phyloP scores from a whole-genome alignment of 345 rosid genomes.

The Citrus mangshanensis region DNA sequence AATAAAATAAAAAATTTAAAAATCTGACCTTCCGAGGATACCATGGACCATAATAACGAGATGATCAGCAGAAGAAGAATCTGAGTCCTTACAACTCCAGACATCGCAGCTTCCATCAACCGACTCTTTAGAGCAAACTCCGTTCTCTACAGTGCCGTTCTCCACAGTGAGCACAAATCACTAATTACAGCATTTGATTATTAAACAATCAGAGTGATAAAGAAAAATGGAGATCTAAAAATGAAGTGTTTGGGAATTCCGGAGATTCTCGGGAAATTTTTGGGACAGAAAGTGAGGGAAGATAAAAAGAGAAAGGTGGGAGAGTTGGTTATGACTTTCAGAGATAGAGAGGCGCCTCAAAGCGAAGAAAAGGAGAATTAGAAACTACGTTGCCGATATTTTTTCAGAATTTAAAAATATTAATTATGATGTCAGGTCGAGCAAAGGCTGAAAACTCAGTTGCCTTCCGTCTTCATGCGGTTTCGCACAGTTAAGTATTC shows the following conservation, averaged over 20 bases:
- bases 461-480: no score
- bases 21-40: slow-evolving; percentile 79
- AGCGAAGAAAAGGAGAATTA: background rate
- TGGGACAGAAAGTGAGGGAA: slow-evolving; percentile 4
- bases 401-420: no score
- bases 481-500: no score
- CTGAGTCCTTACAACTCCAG: slow-evolving; percentile 63
- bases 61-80: slow-evolving; percentile 76
- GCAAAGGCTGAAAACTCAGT: no score
- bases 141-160: slow-evolving; percentile 27
- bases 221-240: background rate
- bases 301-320: background rate
- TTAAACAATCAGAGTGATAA: no score
- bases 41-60: slow-evolving; percentile 97
- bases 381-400: background rate
- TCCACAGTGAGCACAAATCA: slow-evolving; percentile 15
- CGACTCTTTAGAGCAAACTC: slow-evolving; percentile 65
- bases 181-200: slow-evolving; percentile 11
- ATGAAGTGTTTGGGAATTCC: background rate
- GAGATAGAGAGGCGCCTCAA: background rate
- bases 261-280: slow-evolving; percentile 9
- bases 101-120: slow-evolving; percentile 66
- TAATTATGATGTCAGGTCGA: no score
- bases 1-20: background rate
- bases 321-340: background rate